These are phyloP conservation scores for Lentinula sp. DNA, from an alignment of 768 basidiomycete genomes.

Conservation along the genomic window DNA sequence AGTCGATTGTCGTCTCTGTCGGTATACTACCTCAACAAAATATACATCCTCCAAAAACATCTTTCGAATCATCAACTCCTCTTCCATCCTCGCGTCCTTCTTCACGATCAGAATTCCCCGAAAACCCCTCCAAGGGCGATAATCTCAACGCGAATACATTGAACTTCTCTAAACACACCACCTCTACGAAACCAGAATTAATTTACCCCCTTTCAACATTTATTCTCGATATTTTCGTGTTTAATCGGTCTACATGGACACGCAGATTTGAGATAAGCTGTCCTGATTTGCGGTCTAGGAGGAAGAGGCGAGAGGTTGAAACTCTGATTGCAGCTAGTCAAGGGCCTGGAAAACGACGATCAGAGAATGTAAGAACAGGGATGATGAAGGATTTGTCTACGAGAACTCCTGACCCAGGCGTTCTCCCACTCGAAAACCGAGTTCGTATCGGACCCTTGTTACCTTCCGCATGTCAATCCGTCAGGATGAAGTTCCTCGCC, in stretches of 20 bases:
- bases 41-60: not conserved
- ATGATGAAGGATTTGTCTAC: not conserved
- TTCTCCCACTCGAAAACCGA: slow-evolving; percentile 72
- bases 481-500: slow-evolving; percentile 81
- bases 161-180: not conserved
- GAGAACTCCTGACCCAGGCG: slow-evolving; percentile 39
- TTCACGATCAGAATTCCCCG: not conserved
- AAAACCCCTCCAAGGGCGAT: not conserved
- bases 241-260: slow-evolving; percentile 73
- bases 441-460: slow-evolving; percentile 79
- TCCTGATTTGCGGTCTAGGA: slow-evolving; percentile 39
- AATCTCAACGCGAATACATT: not conserved
- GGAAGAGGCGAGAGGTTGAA: slow-evolving; percentile 34
- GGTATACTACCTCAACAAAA: slow-evolving; percentile 32
- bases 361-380: not conserved
- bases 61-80: not conserved
- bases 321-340: slow-evolving; percentile 16
- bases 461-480: slow-evolving; percentile 81
- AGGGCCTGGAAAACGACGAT: slow-evolving; percentile 25
- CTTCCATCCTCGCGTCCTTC: not conserved
- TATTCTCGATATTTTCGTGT: slow-evolving; percentile 82
- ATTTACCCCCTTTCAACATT: slow-evolving; percentile 74
- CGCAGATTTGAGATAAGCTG: slow-evolving; percentile 73
- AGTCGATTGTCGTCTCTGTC: slow-evolving; percentile 67
- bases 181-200: slow-evolving; percentile 25